Evolutionary conservation across 176 grass and related monocot species (phyloP).

Genomic region (Phoenix dactylifera): DNA sequence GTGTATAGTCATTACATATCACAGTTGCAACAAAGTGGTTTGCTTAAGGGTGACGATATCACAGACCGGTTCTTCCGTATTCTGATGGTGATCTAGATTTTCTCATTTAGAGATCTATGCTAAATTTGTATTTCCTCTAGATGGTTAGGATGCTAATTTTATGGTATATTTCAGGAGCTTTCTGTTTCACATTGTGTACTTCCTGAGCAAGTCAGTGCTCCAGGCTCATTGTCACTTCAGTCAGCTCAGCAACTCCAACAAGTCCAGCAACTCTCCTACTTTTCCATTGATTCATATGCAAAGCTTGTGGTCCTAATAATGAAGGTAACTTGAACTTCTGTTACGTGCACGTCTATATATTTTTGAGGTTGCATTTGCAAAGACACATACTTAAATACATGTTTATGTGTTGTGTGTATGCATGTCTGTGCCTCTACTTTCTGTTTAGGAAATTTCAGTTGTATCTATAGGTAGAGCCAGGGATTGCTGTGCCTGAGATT

Average conservation of each 20-base stretch:
- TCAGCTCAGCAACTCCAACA: constrained; percentile 33
- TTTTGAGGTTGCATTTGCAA: too few relatives aligned
- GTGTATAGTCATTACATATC: constrained; percentile 61
- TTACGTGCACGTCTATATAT: constrained; percentile 1
- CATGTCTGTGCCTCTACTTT: too few relatives aligned
- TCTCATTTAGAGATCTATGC: too few relatives aligned
- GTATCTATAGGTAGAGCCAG: too few relatives aligned
- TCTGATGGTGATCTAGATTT: constrained; percentile 42
- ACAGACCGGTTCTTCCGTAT: constrained; percentile 72
- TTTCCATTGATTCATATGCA: constrained; percentile 79
- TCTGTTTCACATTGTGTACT: constrained; percentile 49
- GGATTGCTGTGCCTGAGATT: too few relatives aligned
- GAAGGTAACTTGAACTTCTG: constrained; percentile 46
- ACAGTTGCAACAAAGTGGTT: constrained; percentile 68
- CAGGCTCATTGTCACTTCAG: constrained; percentile 38
- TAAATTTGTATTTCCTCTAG: too few relatives aligned
- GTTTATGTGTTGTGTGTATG: too few relatives aligned
- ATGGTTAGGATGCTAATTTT: background rate
- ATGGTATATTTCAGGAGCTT: constrained; percentile 51
- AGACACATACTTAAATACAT: too few relatives aligned
- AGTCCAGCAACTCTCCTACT: constrained; percentile 67
- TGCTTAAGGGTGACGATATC: constrained; percentile 85
- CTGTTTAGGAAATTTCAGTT: too few relatives aligned
- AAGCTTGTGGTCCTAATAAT: constrained; percentile 67
- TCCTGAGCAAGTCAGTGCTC: constrained; percentile 45